Evolutionary conservation across 208 protist genomes (phyloP).

Genomic region (Herpetomonas tarakana): DNA sequence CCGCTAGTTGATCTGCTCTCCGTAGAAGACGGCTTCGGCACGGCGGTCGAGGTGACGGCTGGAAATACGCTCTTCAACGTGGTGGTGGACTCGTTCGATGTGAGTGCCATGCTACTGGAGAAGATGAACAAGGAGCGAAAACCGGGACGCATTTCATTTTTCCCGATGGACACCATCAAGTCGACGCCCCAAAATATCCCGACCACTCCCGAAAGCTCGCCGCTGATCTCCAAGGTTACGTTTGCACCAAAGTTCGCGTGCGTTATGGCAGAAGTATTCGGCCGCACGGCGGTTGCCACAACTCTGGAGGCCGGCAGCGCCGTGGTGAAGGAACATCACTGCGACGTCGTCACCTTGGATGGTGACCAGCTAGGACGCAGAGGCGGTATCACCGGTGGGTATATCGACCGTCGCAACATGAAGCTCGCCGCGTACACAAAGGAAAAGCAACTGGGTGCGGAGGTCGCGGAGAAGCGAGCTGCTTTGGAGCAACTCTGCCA

Average conservation of each 20-base stretch:
- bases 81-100: constrained; percentile 97
- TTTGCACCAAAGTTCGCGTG: constrained; percentile 72
- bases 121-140: constrained; percentile 88
- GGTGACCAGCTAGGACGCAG: constrained; percentile 85
- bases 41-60: constrained; percentile 94
- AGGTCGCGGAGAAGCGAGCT: constrained; percentile 22
- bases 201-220: constrained; percentile 51
- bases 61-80: constrained; percentile 97
- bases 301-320: constrained; percentile 81
- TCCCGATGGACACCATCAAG: constrained; percentile 94
- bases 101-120: constrained; percentile 86
- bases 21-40: constrained; percentile 83
- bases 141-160: constrained; percentile 95
- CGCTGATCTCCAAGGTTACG: constrained; percentile 76
- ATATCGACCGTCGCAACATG: constrained; percentile 81
- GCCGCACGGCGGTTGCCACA: constrained; percentile 86
- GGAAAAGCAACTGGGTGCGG: constrained; percentile 32
- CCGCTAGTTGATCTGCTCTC: constrained; percentile 96
- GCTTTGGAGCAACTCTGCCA: constrained; percentile 61
- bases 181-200: constrained; percentile 36
- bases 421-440: constrained; percentile 61
- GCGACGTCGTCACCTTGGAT: constrained; percentile 95
- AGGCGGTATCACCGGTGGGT: constrained; percentile 97
- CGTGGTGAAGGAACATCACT: constrained; percentile 58
- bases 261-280: constrained; percentile 94